These are phyloP conservation scores for Datisca glomerata DNA, from an alignment of 306 rosid genomes.

Conservation along the genomic window DNA sequence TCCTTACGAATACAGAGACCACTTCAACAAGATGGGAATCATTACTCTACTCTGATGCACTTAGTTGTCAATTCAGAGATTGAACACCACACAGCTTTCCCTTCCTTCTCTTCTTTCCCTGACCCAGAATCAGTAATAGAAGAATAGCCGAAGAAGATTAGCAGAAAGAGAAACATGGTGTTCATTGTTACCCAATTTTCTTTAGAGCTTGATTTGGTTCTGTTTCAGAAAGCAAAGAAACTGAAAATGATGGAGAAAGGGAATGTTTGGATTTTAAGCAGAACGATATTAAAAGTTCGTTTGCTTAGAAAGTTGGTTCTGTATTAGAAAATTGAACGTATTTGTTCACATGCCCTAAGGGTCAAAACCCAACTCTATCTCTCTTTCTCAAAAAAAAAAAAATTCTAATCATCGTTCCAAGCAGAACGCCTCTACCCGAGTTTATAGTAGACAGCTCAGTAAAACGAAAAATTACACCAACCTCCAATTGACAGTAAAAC, in stretches of 20 bases:
- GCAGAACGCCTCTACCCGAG: too few species aligned
- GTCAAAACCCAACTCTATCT: too few species aligned
- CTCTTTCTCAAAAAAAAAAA: too few species aligned
- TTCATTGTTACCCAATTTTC: slow-evolving; percentile 41
- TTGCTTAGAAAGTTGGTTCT: too few species aligned
- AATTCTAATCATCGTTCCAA: too few species aligned
- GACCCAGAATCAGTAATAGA: slow-evolving; percentile 20
- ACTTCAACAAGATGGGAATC: slow-evolving; percentile 12
- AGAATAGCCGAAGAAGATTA: slow-evolving; percentile 24
- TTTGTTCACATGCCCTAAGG: too few species aligned
- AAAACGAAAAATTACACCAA: too few species aligned
- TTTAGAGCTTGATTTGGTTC: slow-evolving; percentile 22
- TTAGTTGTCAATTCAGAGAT: slow-evolving; percentile 28
- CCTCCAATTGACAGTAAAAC: too few species aligned
- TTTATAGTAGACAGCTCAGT: too few species aligned
- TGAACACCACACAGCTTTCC: slow-evolving; percentile 22
- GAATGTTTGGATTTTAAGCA: slow-evolving; percentile 49
- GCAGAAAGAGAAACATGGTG: slow-evolving; percentile 30
- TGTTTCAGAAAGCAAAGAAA: slow-evolving; percentile 33
- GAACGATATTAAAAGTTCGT: too few species aligned
- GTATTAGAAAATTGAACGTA: too few species aligned
- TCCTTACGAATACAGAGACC: slow-evolving; percentile 23
- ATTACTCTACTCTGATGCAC: slow-evolving; percentile 29
- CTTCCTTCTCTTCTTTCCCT: slow-evolving; percentile 21
- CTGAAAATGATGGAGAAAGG: slow-evolving; percentile 48